Base-by-base conservation (phyloP, 805 yeast species). In the Myxozyma udenii region DNA sequence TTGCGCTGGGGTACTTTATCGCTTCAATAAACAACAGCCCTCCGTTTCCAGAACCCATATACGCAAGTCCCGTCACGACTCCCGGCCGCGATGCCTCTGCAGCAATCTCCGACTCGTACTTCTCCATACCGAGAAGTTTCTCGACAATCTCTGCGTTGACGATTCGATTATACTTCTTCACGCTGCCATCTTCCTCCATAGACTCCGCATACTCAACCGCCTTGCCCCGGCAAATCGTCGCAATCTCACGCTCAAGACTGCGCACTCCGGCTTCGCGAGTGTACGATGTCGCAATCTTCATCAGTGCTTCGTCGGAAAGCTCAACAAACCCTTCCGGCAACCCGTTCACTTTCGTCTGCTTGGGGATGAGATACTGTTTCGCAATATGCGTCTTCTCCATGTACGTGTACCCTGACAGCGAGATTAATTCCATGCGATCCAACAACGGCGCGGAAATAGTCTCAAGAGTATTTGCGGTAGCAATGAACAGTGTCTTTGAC, bases 181-280 rank as follows among this genome's bases (percentile, higher is more conserved):
- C 23, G 41, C 68, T 57, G 2, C 59, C 55, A 35, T 68, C 69
- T 4, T 33, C 25, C 33, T 65, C 63, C 14, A 69, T 51, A 12
- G 61, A 36, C 39, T 68, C 71, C 4, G 81, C 71, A 61, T 71
- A 79, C 63, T 85, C 89, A 41, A 87, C 88, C 0, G 95, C 95
- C 63, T 85, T 85, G 54, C 79, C 83, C 46, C 97, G 77, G 62
- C 95, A 88, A 25, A 89, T 74, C 0, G 87, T 75, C 0, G 89
- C 89, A 47, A 89, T 72, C 50, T 77, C 75, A 40, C 95, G 74
- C 62, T 88, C 95, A 54, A 89, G 73, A 53, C 78, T 81, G 61
- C 96, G 76, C 18, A 88, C 95, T 2, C 96, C 96, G 0, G 95
- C 80, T 66, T 88, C 96, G 48, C 90, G 73, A 0, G 95, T 85